Evolutionary conservation across 805 yeast species (phyloP), one percentile per base, ranked within the genome.

Genomic region (Nakazawaea pomicola): DNA sequence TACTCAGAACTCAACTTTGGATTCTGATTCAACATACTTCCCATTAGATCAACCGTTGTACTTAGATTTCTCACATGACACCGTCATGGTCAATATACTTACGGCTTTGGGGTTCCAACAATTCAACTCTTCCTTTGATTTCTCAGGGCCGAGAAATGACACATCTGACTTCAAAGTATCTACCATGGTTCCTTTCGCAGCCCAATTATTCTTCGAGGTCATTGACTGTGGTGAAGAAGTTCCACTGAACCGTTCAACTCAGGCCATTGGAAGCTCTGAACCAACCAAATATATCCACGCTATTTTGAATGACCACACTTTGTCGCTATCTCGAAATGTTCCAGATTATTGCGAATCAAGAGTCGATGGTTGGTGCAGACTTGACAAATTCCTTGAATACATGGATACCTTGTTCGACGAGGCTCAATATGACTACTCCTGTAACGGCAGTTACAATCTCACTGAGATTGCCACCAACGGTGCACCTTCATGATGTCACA

Each of bases 401-500:
- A 42, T 49, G 38, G 41, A 29, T 10, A 45, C 49, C 12, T 33
- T 47, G 14, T 36, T 30, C 29, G 45, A 43, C 10, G 33, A 12
- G 5, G 38, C 46, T 19, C 21, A 44, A 29, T 19, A 16, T 20
- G 29, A 16, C 3, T 10, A 27, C 6, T 25, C 43, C 33, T 39
- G 43, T 33, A 27, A 23, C 29, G 37, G 38, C n/a, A 14, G 14
- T 15, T 39, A 39, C 33, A 33, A 39, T 19, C 61, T 87, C 36
- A 75, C 95, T 2, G 61, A 96, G 4, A 60, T 87, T 36, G 67
- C 76, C 32, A 67, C 80, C 35, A 86, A 90, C 62, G 78, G 84
- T 44, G 72, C 72, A 8, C 58, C 89, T 7, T 84, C 81, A 23
- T 23, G 10, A 23, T 23, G 10, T 23, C 25, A 23, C 28, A n/a